These are phyloP conservation scores for Plenodomus lindquistii DNA, from an alignment of 2,329 filamentous ascomycete species.

Conservation along the genomic window DNA sequence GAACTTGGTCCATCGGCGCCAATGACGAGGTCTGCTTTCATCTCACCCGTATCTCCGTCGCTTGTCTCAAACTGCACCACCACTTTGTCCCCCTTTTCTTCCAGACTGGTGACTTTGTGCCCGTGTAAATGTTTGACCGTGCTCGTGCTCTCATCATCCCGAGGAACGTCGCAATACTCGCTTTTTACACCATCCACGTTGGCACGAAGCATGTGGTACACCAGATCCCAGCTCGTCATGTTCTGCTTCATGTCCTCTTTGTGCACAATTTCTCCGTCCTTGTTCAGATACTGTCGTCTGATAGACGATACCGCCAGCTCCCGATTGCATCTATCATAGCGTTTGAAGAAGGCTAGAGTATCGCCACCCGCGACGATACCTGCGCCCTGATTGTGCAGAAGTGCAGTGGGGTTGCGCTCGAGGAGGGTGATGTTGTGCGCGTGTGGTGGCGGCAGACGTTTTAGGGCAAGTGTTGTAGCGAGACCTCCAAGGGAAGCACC, in stretches of 20 bases:
- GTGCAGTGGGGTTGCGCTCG: slow-evolving; percentile 34
- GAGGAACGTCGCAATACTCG: slow-evolving; percentile 28
- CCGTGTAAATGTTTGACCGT: slow-evolving; percentile 29
- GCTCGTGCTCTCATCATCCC: slow-evolving; percentile 10
- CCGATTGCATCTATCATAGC: slow-evolving; percentile 28
- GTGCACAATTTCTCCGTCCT: slow-evolving; percentile 34
- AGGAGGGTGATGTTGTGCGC: slow-evolving; percentile 33
- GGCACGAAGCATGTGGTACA: slow-evolving; percentile 38
- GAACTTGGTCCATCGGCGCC: slow-evolving; percentile 40
- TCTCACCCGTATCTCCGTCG: slow-evolving; percentile 16
- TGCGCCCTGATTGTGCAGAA: slow-evolving; percentile 40
- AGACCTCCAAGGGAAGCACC: slow-evolving; percentile 37
- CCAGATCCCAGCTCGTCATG: slow-evolving; percentile 44
- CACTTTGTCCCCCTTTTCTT: slow-evolving; percentile 20
- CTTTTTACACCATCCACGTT: slow-evolving; percentile 37
- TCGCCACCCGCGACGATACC: slow-evolving; percentile 39
- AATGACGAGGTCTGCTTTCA: slow-evolving; percentile 34
- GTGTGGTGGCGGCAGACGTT: slow-evolving; percentile 26
- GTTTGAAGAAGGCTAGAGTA: slow-evolving; percentile 34
- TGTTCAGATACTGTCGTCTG: slow-evolving; percentile 30
- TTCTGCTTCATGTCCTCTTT: slow-evolving; percentile 37
- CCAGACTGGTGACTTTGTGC: slow-evolving; percentile 26
- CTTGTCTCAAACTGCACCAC: slow-evolving; percentile 21
- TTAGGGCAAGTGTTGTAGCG: slow-evolving; percentile 32
- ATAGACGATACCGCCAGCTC: slow-evolving; percentile 30